phyloP scores from a whole-genome alignment of 2,329 filamentous ascomycete species.

The Pezicula rhizophila region DNA sequence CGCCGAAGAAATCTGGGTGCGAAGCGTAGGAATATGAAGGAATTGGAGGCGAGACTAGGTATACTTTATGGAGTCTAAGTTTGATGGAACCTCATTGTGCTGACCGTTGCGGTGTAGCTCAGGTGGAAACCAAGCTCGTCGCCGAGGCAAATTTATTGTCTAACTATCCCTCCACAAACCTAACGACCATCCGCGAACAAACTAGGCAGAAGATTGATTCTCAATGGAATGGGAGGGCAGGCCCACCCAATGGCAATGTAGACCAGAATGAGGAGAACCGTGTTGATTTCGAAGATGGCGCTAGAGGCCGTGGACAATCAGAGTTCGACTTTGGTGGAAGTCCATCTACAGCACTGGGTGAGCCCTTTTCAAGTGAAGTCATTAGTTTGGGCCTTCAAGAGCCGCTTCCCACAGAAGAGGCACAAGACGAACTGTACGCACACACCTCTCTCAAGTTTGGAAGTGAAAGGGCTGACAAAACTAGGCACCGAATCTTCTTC shows the following conservation, averaged over 20 bases:
- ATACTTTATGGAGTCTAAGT: conserved; percentile 31
- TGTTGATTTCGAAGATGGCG: not conserved
- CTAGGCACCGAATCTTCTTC: conserved; percentile 77
- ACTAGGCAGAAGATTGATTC: not conserved
- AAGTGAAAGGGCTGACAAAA: not conserved
- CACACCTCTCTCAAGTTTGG: not conserved
- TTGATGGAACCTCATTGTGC: not conserved
- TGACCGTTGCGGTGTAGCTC: conserved; percentile 1
- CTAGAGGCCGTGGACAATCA: not conserved
- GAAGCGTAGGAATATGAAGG: conserved; percentile 61
- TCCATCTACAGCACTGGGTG: not conserved
- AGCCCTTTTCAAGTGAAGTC: conserved; percentile 3
- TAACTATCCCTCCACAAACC: not conserved
- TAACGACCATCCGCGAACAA: not conserved
- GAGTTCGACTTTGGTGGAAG: not conserved
- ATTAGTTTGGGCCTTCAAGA: conserved; percentile 8
- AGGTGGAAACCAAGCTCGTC: conserved; percentile 4
- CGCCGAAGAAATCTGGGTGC: conserved; percentile 62
- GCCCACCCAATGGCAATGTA: not conserved
- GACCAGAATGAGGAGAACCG: not conserved
- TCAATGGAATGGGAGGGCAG: not conserved
- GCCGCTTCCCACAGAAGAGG: conserved; percentile 68
- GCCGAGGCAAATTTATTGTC: not conserved
- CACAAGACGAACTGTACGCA: conserved; percentile 57
- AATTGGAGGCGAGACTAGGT: conserved; percentile 79